Percentiles rank a stretch among this genome's conserved stretches.
These are phyloP conservation scores for Peronospora destructor DNA, from an alignment of 352 stramenopile species.

Conservation along the genomic window DNA sequence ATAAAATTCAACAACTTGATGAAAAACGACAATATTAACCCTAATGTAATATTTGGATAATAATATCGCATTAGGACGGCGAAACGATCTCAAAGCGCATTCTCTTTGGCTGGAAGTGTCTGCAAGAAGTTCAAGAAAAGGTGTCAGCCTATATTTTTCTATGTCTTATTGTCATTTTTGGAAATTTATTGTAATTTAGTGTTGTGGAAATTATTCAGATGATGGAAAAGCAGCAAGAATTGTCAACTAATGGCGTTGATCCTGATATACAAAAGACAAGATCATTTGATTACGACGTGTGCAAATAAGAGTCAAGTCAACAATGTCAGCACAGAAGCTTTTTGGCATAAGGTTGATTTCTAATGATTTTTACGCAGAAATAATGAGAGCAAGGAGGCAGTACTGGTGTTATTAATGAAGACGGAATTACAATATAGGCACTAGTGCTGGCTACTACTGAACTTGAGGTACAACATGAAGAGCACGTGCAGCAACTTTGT, in stretches of 20 bases:
- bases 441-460: conserved; percentile 91
- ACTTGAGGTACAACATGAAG: conserved; percentile 91
- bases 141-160: conserved; percentile 13
- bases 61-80: conserved; percentile 34
- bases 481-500: conserved; percentile 92
- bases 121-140: conserved; percentile 75
- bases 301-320: not conserved
- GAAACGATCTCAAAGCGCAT: conserved; percentile 75
- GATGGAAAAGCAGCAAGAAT: conserved; percentile 42
- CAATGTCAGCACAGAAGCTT: not conserved
- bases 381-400: not conserved
- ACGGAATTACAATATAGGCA: conserved; percentile 56
- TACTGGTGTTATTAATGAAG: not conserved
- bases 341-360: not conserved
- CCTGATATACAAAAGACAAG: not conserved
- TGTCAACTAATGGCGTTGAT: conserved; percentile 9
- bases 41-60: conserved; percentile 14
- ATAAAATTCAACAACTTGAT: conserved; percentile 14
- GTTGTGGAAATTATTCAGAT: conserved; percentile 25
- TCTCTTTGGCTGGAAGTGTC: conserved; percentile 69
- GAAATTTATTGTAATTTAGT: conserved; percentile 3
- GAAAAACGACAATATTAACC: conserved; percentile 7
- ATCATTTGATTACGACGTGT: not conserved
- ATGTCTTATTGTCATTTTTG: not conserved
- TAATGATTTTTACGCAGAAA: not conserved